Conservation (phyloP, 2,329 filamentous ascomycete species). For the Trichoderma sp. region DNA sequence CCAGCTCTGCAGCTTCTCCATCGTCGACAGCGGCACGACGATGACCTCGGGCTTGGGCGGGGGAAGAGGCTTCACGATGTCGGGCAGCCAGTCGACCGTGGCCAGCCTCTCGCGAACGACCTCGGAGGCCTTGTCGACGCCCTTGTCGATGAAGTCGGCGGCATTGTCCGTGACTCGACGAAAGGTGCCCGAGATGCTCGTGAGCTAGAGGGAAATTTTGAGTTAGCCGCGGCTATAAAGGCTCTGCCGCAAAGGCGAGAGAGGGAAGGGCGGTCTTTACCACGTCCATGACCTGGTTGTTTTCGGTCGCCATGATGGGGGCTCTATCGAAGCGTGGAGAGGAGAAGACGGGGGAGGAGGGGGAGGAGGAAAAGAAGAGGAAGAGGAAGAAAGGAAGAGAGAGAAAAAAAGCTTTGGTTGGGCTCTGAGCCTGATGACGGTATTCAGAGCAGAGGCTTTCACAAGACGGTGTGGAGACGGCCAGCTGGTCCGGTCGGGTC, state of each 20-base stretch:
- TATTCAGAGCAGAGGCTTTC: conserved; percentile 20
- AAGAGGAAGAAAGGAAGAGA: background rate
- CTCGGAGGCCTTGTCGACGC: conserved; percentile 73
- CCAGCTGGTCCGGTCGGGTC: conserved; percentile 15
- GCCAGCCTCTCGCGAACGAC: conserved; percentile 67
- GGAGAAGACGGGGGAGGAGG: conserved; percentile 12
- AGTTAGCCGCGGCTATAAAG: conserved; percentile 9
- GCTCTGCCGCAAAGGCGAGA: background rate
- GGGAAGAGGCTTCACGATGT: conserved; percentile 60
- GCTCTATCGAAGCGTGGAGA: conserved; percentile 9
- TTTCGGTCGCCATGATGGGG: conserved; percentile 69
- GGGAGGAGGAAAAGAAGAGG: conserved; percentile 4
- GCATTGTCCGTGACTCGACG: conserved; percentile 67
- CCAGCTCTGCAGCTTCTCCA: conserved; percentile 67
- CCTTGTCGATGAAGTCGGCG: conserved; percentile 75
- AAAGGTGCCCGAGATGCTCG: conserved; percentile 59
- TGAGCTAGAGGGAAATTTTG: conserved; percentile 40
- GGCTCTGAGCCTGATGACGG: conserved; percentile 30
- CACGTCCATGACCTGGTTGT: conserved; percentile 74
- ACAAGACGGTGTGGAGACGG: conserved; percentile 17
- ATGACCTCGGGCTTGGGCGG: conserved; percentile 38
- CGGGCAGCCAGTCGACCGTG: conserved; percentile 68
- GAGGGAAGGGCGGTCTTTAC: conserved; percentile 47
- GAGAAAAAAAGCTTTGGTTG: conserved; percentile 16
- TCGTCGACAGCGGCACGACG: conserved; percentile 32